Conservation (phyloP, 495 filamentous ascomycete genomes). For the Wilcoxina mikolae region DNA sequence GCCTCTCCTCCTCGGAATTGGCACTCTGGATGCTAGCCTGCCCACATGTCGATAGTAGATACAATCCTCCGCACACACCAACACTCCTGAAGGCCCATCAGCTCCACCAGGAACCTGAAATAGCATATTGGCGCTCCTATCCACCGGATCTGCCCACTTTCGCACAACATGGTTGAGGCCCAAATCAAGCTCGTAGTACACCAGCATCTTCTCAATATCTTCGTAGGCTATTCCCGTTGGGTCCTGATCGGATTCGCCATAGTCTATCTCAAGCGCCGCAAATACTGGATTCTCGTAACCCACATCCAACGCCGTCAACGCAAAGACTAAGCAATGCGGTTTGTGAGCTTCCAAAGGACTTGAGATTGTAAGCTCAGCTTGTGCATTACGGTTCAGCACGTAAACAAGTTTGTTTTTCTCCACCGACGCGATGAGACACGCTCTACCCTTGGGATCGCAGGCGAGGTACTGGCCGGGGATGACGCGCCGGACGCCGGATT, state of each 20-base stretch:
- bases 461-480: slow-evolving; percentile 92
- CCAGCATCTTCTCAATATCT: slow-evolving; percentile 72
- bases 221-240: slow-evolving; percentile 67
- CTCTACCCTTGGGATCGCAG: slow-evolving; percentile 85
- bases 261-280: slow-evolving; percentile 86
- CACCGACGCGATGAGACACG: slow-evolving; percentile 79
- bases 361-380: slow-evolving; percentile 89
- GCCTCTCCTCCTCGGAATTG: slow-evolving; percentile 73
- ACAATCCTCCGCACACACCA: slow-evolving; percentile 88
- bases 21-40: slow-evolving; percentile 72
- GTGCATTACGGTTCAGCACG: slow-evolving; percentile 86
- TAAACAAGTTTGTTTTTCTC: slow-evolving; percentile 99
- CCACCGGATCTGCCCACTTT: slow-evolving; percentile 87
- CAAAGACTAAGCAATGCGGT: slow-evolving; percentile 81
- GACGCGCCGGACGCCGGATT: slow-evolving; percentile 87
- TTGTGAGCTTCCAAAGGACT: slow-evolving; percentile 96
- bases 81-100: slow-evolving; percentile 83
- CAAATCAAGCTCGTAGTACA: slow-evolving; percentile 94
- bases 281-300: slow-evolving; percentile 96
- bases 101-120: slow-evolving; percentile 93
- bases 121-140: slow-evolving; percentile 73
- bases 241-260: slow-evolving; percentile 81
- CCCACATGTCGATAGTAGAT: slow-evolving; percentile 92
- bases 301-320: slow-evolving; percentile 72
- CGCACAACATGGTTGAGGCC: slow-evolving; percentile 93